A percentile compares a stretch with the other conserved stretches of the same genome.
These are phyloP conservation scores for Chamaecyparis obtusa DNA, from an alignment of 75 land plant species.

Conservation along the genomic window DNA sequence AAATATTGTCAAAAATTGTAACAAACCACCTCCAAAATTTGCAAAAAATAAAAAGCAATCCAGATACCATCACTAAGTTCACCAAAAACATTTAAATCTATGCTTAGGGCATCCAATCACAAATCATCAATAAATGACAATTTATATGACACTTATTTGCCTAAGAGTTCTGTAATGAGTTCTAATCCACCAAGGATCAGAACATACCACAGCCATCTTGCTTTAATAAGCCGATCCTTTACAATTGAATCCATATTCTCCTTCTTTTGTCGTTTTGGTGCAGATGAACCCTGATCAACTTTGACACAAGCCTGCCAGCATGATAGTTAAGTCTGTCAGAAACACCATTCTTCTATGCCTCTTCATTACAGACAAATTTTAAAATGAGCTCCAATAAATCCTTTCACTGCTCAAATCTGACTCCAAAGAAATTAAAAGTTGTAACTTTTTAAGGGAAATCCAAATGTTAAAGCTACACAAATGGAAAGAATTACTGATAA, in stretches of 20 bases:
- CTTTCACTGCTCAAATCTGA: neutral
- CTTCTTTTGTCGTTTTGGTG: constrained; percentile 56
- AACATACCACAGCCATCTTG: constrained; percentile 72
- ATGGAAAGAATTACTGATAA: neutral
- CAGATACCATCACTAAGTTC: neutral
- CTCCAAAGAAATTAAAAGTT: neutral
- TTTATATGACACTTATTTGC: neutral
- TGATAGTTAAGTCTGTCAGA: neutral
- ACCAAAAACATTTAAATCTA: neutral
- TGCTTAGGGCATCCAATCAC: neutral
- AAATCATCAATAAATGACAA: neutral
- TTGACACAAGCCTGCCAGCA: constrained; percentile 53
- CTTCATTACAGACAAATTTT: neutral
- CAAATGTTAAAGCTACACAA: neutral
- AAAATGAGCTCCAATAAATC: neutral
- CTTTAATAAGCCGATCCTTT: constrained; percentile 62
- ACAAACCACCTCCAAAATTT: neutral
- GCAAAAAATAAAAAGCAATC: neutral
- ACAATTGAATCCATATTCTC: constrained; percentile 48
- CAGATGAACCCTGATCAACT: constrained; percentile 16
- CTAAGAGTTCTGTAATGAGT: neutral
- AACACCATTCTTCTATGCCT: neutral
- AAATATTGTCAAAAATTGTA: neutral
- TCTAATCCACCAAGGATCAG: neutral
- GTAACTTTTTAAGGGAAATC: neutral